Conservation (phyloP, 192 early-diverging fungal species). For the Coemansia sp. region DNA sequence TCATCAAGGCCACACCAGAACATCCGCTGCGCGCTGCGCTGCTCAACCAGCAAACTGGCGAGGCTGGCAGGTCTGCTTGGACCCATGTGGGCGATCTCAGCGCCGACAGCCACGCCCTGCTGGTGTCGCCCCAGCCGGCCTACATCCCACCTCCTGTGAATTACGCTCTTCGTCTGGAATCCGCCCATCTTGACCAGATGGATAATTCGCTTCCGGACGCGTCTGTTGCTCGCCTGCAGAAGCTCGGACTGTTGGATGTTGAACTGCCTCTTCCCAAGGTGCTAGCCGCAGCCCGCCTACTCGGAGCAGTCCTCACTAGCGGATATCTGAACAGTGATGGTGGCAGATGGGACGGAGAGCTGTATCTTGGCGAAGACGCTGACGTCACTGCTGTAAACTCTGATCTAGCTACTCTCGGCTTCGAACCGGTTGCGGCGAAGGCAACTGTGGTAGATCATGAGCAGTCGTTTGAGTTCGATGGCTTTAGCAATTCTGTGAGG, state of each 20-base stretch:
- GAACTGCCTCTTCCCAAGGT: slow-evolving; percentile 24
- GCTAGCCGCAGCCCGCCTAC: slow-evolving; percentile 22
- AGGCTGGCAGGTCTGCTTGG: slow-evolving; percentile 13
- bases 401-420: slow-evolving; percentile 24
- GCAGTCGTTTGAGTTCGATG: too few relatives aligned
- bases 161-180: slow-evolving; percentile 7
- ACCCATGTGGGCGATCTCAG: slow-evolving; percentile 21
- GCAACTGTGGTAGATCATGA: too few relatives aligned
- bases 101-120: slow-evolving; percentile 17
- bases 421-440: slow-evolving; percentile 5
- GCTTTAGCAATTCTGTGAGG: not conserved
- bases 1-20: slow-evolving; percentile 28
- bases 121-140: slow-evolving; percentile 22
- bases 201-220: slow-evolving; percentile 6
- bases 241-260: slow-evolving; percentile 17
- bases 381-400: slow-evolving; percentile 22
- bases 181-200: not conserved
- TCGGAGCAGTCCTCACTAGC: slow-evolving; percentile 9
- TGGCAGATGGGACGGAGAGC: not conserved
- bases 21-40: slow-evolving; percentile 28
- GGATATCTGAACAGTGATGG: not conserved
- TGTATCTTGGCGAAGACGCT: slow-evolving; percentile 18
- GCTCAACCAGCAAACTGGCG: slow-evolving; percentile 18
- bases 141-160: slow-evolving; percentile 14
- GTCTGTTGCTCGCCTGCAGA: slow-evolving; percentile 6